Conservation (phyloP, 2,329 filamentous ascomycete genomes). For the Colletotrichum lentis region DNA sequence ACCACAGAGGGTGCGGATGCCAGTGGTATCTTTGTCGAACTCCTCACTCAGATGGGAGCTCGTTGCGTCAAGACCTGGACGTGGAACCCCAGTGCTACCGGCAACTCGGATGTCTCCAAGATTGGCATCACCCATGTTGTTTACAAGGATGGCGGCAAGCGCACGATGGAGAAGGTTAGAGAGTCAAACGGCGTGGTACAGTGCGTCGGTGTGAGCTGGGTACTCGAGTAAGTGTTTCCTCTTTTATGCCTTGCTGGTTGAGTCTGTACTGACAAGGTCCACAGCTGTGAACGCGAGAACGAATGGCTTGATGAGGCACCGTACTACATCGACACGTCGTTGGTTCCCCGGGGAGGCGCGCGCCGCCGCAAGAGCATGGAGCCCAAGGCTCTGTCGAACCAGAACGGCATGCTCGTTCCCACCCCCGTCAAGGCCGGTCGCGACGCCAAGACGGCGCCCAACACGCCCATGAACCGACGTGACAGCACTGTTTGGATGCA, state of each 20-base stretch:
- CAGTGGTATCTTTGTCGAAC: constrained; percentile 80
- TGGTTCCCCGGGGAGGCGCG: constrained; percentile 73
- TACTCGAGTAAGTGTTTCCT: constrained; percentile 75
- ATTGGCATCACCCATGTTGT: constrained; percentile 87
- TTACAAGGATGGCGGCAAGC: constrained; percentile 84
- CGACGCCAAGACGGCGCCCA: constrained; percentile 51
- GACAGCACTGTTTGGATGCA: constrained; percentile 65
- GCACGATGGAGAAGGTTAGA: constrained; percentile 82
- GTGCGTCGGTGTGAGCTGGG: constrained; percentile 88
- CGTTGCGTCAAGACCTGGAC: constrained; percentile 78
- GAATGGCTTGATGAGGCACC: constrained; percentile 77
- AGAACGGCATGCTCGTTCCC: constrained; percentile 69
- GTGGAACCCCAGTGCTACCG: constrained; percentile 67
- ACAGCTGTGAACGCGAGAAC: constrained; percentile 77
- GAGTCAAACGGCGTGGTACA: constrained; percentile 77
- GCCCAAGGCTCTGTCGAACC: constrained; percentile 72
- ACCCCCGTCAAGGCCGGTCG: constrained; percentile 47
- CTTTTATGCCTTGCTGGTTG: neutral
- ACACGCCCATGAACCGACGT: constrained; percentile 60
- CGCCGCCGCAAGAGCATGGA: constrained; percentile 85
- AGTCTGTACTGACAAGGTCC: neutral
- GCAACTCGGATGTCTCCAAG: constrained; percentile 54
- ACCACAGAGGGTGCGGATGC: constrained; percentile 83
- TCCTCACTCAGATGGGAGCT: constrained; percentile 83
- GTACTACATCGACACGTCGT: constrained; percentile 73